Evolutionary conservation across 2,329 filamentous ascomycete genomes (phyloP).

Genomic region (Tetracladium maxilliforme): DNA sequence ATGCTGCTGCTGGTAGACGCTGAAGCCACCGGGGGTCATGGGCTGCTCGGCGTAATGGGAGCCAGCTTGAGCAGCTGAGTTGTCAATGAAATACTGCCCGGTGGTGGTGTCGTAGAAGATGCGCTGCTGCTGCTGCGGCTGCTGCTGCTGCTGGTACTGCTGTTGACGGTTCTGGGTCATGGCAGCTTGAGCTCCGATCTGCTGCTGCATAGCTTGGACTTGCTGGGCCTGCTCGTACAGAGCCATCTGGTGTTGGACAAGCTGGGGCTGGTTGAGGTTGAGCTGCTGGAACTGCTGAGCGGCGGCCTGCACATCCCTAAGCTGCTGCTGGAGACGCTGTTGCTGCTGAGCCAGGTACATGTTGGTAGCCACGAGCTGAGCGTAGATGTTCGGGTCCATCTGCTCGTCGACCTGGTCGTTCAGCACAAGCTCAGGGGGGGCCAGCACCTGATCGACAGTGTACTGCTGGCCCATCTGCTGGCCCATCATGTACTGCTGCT

Average conservation of each 20-base stretch:
- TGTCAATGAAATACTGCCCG: no score
- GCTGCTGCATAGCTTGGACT: no score
- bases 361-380: slow-evolving; percentile 82
- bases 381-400: slow-evolving; percentile 77
- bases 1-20: slow-evolving; percentile 25
- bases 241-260: slow-evolving; percentile 18
- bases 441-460: slow-evolving; percentile 66
- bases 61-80: slow-evolving; percentile 28
- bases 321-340: slow-evolving; percentile 85
- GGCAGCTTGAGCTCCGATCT: slow-evolving; percentile 36
- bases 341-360: slow-evolving; percentile 88
- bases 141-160: slow-evolving; percentile 54
- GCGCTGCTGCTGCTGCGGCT: slow-evolving; percentile 76
- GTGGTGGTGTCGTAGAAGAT: no score
- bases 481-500: slow-evolving; percentile 30
- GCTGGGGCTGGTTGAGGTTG: slow-evolving; percentile 43
- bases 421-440: slow-evolving; percentile 68
- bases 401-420: slow-evolving; percentile 53
- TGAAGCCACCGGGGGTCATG: slow-evolving; percentile 21
- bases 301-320: slow-evolving; percentile 68
- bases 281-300: slow-evolving; percentile 72
- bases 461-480: no score
- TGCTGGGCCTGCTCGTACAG: no score
- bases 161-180: slow-evolving; percentile 20
- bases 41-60: slow-evolving; percentile 26